Evolutionary conservation across 345 rosid genomes (phyloP).

Genomic region (Aquilaria yunnanensis): DNA sequence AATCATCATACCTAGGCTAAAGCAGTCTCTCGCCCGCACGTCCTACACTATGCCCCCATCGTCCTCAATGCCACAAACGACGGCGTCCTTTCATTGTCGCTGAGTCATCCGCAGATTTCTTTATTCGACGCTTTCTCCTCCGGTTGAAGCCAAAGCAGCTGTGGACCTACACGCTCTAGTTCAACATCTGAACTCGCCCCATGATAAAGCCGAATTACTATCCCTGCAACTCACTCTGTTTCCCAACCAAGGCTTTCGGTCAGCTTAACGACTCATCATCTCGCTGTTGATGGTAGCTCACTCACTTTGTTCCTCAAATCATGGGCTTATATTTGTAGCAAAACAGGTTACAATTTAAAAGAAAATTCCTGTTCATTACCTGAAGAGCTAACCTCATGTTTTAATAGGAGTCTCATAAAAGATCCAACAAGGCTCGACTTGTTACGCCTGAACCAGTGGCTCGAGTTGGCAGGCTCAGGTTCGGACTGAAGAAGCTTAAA

Average conservation of each 20-base stretch:
- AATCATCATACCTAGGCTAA: slow-evolving; percentile 20
- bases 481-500: slow-evolving; percentile 11
- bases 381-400: slow-evolving; percentile 16
- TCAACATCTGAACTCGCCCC: slow-evolving; percentile 9
- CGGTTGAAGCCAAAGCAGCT: background rate
- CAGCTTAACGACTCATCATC: slow-evolving; percentile 18
- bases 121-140: slow-evolving; percentile 14
- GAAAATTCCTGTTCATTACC: background rate
- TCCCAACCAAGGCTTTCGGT: slow-evolving; percentile 23
- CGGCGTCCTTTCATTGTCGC: slow-evolving; percentile 9
- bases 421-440: slow-evolving; percentile 15
- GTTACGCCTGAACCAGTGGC: slow-evolving; percentile 7
- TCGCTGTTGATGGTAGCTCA: slow-evolving; percentile 20
- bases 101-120: slow-evolving; percentile 10
- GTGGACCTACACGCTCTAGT: slow-evolving; percentile 19
- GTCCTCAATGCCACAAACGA: slow-evolving; percentile 5
- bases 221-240: slow-evolving; percentile 30
- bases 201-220: slow-evolving; percentile 7
- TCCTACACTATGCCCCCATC: background rate
- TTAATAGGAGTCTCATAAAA: slow-evolving; percentile 18
- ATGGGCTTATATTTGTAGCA: slow-evolving; percentile 25
- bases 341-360: background rate
- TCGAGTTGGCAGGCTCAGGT: slow-evolving; percentile 4
- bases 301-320: slow-evolving; percentile 20
- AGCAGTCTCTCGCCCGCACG: slow-evolving; percentile 12